A percentile compares a stretch with the other conserved stretches of the same genome.
Conservation (phyloP, 257 asterid genomes). For the Nicotiana tomentosiformis region DNA sequence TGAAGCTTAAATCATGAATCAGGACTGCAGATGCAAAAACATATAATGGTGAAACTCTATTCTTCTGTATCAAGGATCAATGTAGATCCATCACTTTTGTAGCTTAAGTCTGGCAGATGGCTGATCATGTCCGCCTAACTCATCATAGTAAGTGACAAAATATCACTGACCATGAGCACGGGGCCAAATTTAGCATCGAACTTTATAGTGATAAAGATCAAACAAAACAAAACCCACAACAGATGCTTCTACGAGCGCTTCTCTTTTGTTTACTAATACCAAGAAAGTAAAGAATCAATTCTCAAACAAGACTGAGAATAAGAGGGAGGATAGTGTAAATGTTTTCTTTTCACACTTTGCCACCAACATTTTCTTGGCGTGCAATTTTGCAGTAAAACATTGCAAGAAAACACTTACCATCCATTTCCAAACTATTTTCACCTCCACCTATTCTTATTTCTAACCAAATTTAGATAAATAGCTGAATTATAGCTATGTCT, state of each 20-base stretch:
- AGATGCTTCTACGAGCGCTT: background rate
- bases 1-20: background rate
- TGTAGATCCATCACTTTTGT: background rate
- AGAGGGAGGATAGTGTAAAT: background rate
- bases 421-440: background rate
- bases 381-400: background rate
- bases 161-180: background rate
- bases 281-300: background rate
- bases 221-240: background rate
- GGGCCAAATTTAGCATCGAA: background rate
- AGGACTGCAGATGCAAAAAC: background rate
- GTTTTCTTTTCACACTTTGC: background rate
- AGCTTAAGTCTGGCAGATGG: background rate
- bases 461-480: background rate
- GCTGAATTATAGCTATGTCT: background rate
- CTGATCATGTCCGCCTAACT: background rate
- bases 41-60: background rate
- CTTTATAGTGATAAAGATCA: background rate
- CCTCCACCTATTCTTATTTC: background rate
- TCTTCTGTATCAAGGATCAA: background rate
- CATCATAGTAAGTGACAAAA: background rate
- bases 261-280: background rate
- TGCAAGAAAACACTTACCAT: background rate
- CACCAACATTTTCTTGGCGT: background rate
- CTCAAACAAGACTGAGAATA: background rate